phyloP scores from a whole-genome alignment of 1,139 yeast genomes.

The Candida sanyaensis region DNA sequence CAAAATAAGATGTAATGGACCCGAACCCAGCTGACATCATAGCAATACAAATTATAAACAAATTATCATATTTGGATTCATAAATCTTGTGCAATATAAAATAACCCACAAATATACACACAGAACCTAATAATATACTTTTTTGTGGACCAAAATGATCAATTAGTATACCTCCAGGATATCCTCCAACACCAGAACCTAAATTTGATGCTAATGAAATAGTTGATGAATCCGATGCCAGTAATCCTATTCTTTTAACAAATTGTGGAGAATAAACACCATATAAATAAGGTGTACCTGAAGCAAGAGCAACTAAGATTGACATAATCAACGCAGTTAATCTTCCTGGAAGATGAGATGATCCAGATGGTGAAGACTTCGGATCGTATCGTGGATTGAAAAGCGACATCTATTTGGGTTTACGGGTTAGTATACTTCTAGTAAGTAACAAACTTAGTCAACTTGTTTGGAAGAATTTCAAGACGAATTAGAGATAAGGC shows the following conservation, averaged over 20 bases:
- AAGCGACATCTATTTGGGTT: not conserved
- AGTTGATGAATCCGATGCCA: slow-evolving; percentile 62
- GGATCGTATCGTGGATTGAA: not conserved
- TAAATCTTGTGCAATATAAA: slow-evolving; percentile 36
- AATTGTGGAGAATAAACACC: slow-evolving; percentile 76
- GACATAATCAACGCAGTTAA: slow-evolving; percentile 19
- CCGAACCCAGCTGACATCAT: slow-evolving; percentile 63
- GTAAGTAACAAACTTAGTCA: too few species aligned
- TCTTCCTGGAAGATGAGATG: slow-evolving; percentile 15
- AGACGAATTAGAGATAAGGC: too few species aligned
- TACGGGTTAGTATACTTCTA: not conserved
- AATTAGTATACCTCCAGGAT: slow-evolving; percentile 67
- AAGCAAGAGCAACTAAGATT: slow-evolving; percentile 40
- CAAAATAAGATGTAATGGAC: slow-evolving; percentile 61
- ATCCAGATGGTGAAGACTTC: not conserved
- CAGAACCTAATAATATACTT: slow-evolving; percentile 56
- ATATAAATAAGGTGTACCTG: slow-evolving; percentile 75
- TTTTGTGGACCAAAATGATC: slow-evolving; percentile 59
- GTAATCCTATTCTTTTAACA: slow-evolving; percentile 54
- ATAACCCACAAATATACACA: slow-evolving; percentile 46
- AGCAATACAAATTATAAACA: slow-evolving; percentile 32
- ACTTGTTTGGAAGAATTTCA: too few species aligned
- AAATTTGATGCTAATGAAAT: slow-evolving; percentile 61
- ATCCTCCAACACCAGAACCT: slow-evolving; percentile 69
- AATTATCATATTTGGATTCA: slow-evolving; percentile 20